These are phyloP conservation scores for Crithidia expoeki DNA, from an alignment of 208 protist genomes.

Conservation along the genomic window DNA sequence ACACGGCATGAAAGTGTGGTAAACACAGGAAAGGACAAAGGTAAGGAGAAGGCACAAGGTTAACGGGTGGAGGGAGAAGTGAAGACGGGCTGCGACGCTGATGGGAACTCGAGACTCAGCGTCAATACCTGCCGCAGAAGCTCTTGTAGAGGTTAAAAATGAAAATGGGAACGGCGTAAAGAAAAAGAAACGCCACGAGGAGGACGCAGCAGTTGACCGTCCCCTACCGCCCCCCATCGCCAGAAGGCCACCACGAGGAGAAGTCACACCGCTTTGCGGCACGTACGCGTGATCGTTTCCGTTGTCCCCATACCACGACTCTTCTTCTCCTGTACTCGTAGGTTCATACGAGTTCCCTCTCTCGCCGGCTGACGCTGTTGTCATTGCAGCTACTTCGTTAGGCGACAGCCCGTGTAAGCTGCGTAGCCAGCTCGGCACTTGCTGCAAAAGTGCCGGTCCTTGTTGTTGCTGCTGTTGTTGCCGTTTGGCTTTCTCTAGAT, in stretches of 20 bases:
- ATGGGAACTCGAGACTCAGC: background rate
- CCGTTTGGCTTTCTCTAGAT: background rate
- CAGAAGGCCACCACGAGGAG: background rate
- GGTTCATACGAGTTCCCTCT: background rate
- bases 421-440: constrained; percentile 25
- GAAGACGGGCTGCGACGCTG: constrained; percentile 15
- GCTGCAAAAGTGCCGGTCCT: too few species aligned
- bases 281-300: background rate
- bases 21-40: constrained; percentile 56
- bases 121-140: background rate
- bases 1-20: constrained; percentile 76
- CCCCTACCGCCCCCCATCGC: background rate
- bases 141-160: background rate
- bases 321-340: background rate
- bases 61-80: constrained; percentile 23
- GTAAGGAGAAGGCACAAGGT: constrained; percentile 36
- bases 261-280: constrained; percentile 6
- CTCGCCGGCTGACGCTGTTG: background rate
- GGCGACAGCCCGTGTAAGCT: constrained; percentile 6
- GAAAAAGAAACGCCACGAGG: background rate
- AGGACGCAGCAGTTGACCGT: background rate
- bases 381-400: background rate
- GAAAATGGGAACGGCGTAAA: background rate
- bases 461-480: background rate
- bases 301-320: background rate